These are phyloP conservation scores for Arabis hirsuta DNA, from an alignment of 345 rosid species.

Conservation along the genomic window DNA sequence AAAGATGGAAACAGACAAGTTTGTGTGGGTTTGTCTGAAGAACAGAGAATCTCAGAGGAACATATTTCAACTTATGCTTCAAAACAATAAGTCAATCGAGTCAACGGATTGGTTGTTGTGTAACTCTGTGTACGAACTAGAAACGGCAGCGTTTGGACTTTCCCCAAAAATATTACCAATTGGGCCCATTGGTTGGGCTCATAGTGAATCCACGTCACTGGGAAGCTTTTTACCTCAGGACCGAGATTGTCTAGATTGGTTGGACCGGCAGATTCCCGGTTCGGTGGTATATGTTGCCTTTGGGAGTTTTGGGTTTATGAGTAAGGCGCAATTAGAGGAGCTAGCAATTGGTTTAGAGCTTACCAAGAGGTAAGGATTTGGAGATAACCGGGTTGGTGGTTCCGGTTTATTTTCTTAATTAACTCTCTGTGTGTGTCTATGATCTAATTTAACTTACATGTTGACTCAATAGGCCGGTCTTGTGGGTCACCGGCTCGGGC, in stretches of 20 bases:
- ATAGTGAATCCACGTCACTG: slow-evolving; percentile 24
- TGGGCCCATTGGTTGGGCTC: slow-evolving; percentile 44
- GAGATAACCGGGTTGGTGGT: not conserved
- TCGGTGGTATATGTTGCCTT: slow-evolving; percentile 54
- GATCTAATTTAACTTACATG: not conserved
- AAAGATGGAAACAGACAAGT: slow-evolving; percentile 40
- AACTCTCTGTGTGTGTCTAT: not conserved
- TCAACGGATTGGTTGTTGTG: slow-evolving; percentile 52
- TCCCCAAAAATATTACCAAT: slow-evolving; percentile 36
- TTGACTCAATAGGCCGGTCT: slow-evolving; percentile 35
- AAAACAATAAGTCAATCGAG: slow-evolving; percentile 24
- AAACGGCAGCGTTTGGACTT: slow-evolving; percentile 38
- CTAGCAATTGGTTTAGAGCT: slow-evolving; percentile 50
- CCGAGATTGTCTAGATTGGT: slow-evolving; percentile 45
- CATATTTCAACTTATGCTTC: slow-evolving; percentile 34
- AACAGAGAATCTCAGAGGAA: slow-evolving; percentile 38
- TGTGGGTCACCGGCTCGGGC: slow-evolving; percentile 40
- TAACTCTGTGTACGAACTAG: slow-evolving; percentile 47
- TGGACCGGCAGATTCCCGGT: slow-evolving; percentile 39
- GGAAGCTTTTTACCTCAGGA: slow-evolving; percentile 49
- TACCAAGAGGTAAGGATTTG: slow-evolving; percentile 14
- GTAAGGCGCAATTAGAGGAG: slow-evolving; percentile 39
- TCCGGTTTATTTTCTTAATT: not conserved
- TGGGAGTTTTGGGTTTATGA: slow-evolving; percentile 47
- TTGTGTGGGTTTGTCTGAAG: slow-evolving; percentile 48